Evolutionary conservation across 2,329 filamentous ascomycete genomes (phyloP), one percentile per base, ranked within the genome.

Genomic region (Knoxdaviesia proteae): DNA sequence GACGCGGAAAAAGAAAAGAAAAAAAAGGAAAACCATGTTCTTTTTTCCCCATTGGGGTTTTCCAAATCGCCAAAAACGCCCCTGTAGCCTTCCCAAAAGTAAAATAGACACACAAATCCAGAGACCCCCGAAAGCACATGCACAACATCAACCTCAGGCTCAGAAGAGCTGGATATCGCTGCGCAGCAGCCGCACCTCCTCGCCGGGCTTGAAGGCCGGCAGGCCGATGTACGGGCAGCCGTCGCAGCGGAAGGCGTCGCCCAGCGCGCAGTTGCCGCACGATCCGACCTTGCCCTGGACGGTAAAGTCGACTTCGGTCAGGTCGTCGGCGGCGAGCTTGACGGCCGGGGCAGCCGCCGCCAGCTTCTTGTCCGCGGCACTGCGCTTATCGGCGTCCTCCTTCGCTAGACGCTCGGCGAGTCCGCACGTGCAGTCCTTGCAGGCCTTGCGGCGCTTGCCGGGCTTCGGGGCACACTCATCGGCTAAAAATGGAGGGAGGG

Each of bases 361-460:
- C 39, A 94, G 69, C 58, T 80, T 80, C 43, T 56, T 56, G 44
- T 63, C 57, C 45, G 84, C 67, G n/a, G 76, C 67, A 54, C 77
- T 73, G 40, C 84, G 67, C 44, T 84, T 71, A 53, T 74, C 69
- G 38, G 66, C 67, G 59, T 96, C 90, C 64, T 96, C 84, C n/a
- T 78, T 79, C 52, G 84, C 81, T 41, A 96, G 62, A 47, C 80
- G 76, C 57, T 90, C 75, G 30, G 87, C 84, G 31, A 98, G 74
- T 41, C 90, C 90, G 56, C 90, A 98, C 6, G 83, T 88, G 66
- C 90, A 98, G 65, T 98, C 90, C 63, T 98, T 96, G 69, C 90
- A 98, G 45, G 90, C 86, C 47, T 87, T 78, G 44, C 88, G 80
- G 51, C 88, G 78, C 65, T 93, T 93, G 45, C 83, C 84, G 38